Conservation (phyloP, 169 alveolate genomes). For the Babesia gibsoni region DNA sequence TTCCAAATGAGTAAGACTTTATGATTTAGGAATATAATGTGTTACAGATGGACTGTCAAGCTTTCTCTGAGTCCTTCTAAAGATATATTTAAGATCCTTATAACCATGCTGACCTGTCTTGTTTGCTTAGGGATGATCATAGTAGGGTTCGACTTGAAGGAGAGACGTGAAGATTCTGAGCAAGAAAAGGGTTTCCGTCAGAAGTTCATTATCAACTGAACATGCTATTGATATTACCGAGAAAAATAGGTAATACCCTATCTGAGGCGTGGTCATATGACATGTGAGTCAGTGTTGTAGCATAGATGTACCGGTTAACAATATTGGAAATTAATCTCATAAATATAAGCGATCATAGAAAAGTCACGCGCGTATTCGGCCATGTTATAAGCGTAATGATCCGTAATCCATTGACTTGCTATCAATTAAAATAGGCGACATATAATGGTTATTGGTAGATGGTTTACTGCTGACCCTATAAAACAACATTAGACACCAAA, state of each 20-base stretch:
- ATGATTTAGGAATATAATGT: neutral
- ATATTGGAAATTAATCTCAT: too few relatives aligned
- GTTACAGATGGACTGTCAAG: constrained; percentile 70
- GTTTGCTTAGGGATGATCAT: constrained; percentile 67
- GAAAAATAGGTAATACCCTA: too few relatives aligned
- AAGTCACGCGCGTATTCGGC: too few relatives aligned
- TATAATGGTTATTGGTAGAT: neutral
- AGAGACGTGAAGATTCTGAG: constrained; percentile 72
- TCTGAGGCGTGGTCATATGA: too few relatives aligned
- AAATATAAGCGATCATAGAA: too few relatives aligned
- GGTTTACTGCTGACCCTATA: too few relatives aligned
- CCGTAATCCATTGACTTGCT: neutral
- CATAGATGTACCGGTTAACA: too few relatives aligned
- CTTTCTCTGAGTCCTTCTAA: constrained; percentile 74
- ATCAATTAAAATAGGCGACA: neutral
- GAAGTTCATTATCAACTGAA: constrained; percentile 52
- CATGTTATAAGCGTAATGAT: too few relatives aligned
- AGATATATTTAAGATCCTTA: constrained; percentile 62
- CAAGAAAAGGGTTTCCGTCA: constrained; percentile 75
- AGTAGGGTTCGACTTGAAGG: constrained; percentile 69
- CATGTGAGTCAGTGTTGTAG: too few relatives aligned
- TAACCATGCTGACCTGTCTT: constrained; percentile 64
- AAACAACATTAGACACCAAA: too few relatives aligned
- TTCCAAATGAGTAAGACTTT: constrained; percentile 58
- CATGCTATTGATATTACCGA: too few relatives aligned